Evolutionary conservation across 2,329 filamentous ascomycete species (phyloP), one percentile per base, ranked within the genome.

Genomic region (Cordyceps cicadae): DNA sequence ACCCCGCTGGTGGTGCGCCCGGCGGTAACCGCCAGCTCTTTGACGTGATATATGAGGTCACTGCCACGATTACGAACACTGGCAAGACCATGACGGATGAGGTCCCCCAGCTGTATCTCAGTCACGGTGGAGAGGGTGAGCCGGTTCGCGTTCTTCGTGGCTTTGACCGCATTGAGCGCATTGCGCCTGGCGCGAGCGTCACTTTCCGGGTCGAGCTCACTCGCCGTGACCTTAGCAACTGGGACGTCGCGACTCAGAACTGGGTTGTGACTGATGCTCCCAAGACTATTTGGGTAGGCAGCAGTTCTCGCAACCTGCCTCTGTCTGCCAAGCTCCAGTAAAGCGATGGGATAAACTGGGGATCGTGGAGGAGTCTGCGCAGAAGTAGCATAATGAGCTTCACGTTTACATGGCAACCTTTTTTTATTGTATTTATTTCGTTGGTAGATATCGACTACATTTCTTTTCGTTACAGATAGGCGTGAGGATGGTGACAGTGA

Each of bases 211-310:
- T 84, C 0, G 81, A 86, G 17, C 74, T 97, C 60, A 92, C 86
- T 6, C 82, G 92, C 45, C 85, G 91, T 61, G 93, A 97, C 69
- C 66, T 97, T 60, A 91, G 87, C 71, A 94, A 92, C 76, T 97
- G 93, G 92, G 90, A 96, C 66, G 77, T 83, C 0, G 79, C 70
- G 1, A 71, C 76, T n/a, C 92, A 97, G 79, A 87, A 97, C 77
- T 97, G 93, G 92, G 82, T 91, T 51, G 67, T 85, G n/a, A 78
- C 75, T 9, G 66, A 74, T 19, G 68, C 74, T 52, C 68, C 76
- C 61, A 85, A 85, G 77, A 83, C 71, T 59, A 77, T 82, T 14
- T 82, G 71, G 63, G 79, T 85, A 8, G 82, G 82, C 3, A 74
- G 77, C 65, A 83, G 80, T 67, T 84, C 81, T 61, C 74, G 82